Evolutionary conservation across 2,329 filamentous ascomycete species (phyloP).

Genomic region (Fusarium devonianum): DNA sequence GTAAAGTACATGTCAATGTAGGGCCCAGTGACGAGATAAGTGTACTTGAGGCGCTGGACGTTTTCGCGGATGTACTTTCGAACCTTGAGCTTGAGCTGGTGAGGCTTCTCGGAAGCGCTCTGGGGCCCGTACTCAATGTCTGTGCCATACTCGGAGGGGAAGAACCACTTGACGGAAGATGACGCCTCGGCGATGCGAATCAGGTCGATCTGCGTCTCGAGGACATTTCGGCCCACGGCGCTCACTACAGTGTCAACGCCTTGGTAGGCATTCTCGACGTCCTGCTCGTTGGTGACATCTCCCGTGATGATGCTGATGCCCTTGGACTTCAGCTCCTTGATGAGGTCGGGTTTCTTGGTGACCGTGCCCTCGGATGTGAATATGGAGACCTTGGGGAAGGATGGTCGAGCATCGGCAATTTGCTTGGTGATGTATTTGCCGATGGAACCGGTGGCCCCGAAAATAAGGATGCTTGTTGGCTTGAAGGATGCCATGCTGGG

Average conservation of each 20-base stretch:
- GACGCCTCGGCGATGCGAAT: conserved; percentile 65
- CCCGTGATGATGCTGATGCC: conserved; percentile 40
- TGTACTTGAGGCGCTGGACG: conserved; percentile 63
- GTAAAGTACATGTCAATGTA: conserved; percentile 70
- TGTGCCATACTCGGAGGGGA: conserved; percentile 73
- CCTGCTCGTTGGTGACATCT: conserved; percentile 47
- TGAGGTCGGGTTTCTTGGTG: conserved; percentile 26
- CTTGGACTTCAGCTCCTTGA: conserved; percentile 34
- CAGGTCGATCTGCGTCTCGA: conserved; percentile 68
- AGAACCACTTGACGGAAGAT: conserved; percentile 65
- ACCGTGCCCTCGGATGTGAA: conserved; percentile 41
- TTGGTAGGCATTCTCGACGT: conserved; percentile 66
- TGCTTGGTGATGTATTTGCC: conserved; percentile 51
- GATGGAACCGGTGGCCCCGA: conserved; percentile 53
- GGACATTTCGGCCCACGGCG: conserved; percentile 68
- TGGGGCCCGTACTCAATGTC: conserved; percentile 67
- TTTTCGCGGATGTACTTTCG: conserved; percentile 64
- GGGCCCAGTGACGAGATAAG: conserved; percentile 74
- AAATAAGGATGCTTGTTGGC: conserved; percentile 33
- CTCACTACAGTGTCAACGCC: conserved; percentile 71
- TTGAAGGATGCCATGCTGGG: conserved; percentile 32
- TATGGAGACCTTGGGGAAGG: conserved; percentile 46
- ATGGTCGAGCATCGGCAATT: conserved; percentile 46
- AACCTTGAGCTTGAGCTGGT: conserved; percentile 75
- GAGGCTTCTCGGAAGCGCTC: conserved; percentile 68